Percentiles rank a stretch among this genome's conserved stretches.
These are phyloP conservation scores for Neurospora sp. DNA, from an alignment of 2,329 filamentous ascomycete species.

Conservation along the genomic window DNA sequence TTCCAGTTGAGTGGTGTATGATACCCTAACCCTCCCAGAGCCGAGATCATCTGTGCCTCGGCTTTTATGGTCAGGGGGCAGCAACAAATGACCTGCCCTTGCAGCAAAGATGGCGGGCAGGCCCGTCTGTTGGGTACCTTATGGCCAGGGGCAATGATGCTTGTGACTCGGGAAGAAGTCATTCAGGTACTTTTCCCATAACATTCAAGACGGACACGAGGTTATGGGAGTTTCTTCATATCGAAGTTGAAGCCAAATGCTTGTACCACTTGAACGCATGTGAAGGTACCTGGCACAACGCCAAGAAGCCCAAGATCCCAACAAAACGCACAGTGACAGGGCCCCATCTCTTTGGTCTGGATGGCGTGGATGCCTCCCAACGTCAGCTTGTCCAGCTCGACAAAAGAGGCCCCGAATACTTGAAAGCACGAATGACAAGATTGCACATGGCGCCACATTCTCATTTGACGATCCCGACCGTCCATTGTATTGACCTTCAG, in stretches of 20 bases:
- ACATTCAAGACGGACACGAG: not conserved
- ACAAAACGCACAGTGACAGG: not conserved
- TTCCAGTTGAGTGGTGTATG: too few relatives aligned
- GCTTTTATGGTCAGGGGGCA: not conserved
- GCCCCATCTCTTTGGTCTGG: not conserved
- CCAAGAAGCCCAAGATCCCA: not conserved
- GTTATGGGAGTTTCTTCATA: not conserved
- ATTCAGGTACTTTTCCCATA: not conserved
- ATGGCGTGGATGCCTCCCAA: not conserved
- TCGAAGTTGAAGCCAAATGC: not conserved
- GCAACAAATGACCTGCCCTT: not conserved
- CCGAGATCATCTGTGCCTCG: too few relatives aligned
- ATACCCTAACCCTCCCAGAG: too few relatives aligned
- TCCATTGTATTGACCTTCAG: not conserved
- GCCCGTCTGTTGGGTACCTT: not conserved
- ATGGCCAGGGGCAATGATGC: not conserved
- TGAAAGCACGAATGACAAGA: conserved; percentile 12
- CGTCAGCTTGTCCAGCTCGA: not conserved
- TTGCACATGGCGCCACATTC: conserved; percentile 13
- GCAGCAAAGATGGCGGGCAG: not conserved
- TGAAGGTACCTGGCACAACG: not conserved
- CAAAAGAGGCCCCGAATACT: not conserved
- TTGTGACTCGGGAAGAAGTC: not conserved
- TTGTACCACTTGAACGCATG: not conserved
- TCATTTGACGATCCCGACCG: not conserved